These are phyloP conservation scores for Hibiscus trionum DNA, from an alignment of 345 rosid species.

Conservation along the genomic window DNA sequence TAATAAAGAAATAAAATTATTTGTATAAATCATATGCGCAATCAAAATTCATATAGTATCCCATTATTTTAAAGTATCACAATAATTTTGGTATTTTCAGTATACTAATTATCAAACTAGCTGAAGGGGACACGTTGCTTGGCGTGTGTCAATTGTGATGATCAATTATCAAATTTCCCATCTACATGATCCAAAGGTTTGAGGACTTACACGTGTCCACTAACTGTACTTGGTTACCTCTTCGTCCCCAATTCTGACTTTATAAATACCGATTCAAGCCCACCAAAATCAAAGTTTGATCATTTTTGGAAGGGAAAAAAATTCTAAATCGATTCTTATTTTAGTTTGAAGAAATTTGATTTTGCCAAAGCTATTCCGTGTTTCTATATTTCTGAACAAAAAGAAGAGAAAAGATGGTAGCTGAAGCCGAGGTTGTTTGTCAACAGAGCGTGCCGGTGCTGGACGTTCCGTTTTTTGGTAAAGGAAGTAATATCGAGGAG, in stretches of 20 bases:
- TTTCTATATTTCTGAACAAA: background rate
- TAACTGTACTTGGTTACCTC: slow-evolving; percentile 29
- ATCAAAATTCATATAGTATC: too few relatives aligned
- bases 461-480: slow-evolving; percentile 35
- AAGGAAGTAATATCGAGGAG: slow-evolving; percentile 23
- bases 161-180: background rate
- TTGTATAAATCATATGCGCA: too few relatives aligned
- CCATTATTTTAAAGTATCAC: too few relatives aligned
- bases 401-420: slow-evolving; percentile 36
- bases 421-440: slow-evolving; percentile 53
- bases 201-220: slow-evolving; percentile 35
- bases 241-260: slow-evolving; percentile 9
- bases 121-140: background rate
- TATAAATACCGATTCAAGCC: slow-evolving; percentile 15
- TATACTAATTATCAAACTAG: background rate
- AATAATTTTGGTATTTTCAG: background rate
- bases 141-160: slow-evolving; percentile 2
- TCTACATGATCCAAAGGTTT: slow-evolving; percentile 11
- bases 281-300: slow-evolving; percentile 7
- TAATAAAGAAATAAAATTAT: too few relatives aligned
- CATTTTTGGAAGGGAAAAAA: background rate
- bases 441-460: slow-evolving; percentile 45
- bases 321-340: background rate
- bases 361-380: background rate
- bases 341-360: background rate